Evolutionary conservation across 305 asterid genomes (phyloP).

Genomic region (Fraxinus nigra): DNA sequence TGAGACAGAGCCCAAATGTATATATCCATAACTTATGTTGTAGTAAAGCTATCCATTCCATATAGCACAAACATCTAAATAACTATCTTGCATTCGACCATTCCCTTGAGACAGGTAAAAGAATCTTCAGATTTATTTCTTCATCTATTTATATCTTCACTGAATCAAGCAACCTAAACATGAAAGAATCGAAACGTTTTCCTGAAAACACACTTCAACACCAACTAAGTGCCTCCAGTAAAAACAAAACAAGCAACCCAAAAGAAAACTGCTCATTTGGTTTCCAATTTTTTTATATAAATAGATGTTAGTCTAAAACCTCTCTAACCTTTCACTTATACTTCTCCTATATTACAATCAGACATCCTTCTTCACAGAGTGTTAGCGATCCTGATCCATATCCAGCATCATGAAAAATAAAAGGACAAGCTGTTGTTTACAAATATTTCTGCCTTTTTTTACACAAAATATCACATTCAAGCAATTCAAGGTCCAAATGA

Average conservation of each 20-base stretch:
- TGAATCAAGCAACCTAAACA: background rate
- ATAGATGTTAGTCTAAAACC: background rate
- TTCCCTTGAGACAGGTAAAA: background rate
- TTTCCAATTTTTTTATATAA: background rate
- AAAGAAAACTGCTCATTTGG: background rate
- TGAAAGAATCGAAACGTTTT: background rate
- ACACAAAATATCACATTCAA: background rate
- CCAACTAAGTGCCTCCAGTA: background rate
- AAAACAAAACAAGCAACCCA: background rate
- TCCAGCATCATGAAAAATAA: background rate
- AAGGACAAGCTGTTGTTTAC: background rate
- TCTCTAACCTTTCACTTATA: background rate
- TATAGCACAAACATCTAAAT: background rate
- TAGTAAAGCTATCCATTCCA: background rate
- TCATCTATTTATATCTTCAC: background rate
- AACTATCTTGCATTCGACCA: background rate
- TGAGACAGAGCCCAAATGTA: background rate
- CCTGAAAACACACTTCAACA: background rate
- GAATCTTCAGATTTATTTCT: background rate
- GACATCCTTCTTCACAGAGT: background rate
- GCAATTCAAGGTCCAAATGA: background rate
- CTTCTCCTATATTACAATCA: background rate
- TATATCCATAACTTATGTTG: background rate
- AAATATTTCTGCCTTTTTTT: background rate
- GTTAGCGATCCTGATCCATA: background rate